Percentiles rank a stretch among this genome's conserved stretches.
These are phyloP conservation scores for Coix lacrymajobi DNA, from an alignment of 176 grass and related monocot species.

Conservation along the genomic window DNA sequence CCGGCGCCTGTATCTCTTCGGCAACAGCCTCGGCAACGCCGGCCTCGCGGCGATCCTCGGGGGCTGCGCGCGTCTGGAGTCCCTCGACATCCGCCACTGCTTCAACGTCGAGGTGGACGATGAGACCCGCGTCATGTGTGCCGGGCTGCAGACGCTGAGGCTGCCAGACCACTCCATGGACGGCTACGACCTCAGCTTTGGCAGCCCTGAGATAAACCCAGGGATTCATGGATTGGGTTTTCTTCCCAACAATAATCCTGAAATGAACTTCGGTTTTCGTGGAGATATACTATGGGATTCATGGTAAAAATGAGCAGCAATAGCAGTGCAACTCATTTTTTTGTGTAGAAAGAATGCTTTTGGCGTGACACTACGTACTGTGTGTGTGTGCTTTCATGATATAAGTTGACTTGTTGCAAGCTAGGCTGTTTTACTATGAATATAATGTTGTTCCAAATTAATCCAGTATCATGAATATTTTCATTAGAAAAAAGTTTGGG, in stretches of 20 bases:
- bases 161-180: neutral
- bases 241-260: neutral
- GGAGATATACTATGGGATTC: neutral
- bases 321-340: no score
- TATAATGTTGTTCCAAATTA: no score
- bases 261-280: neutral
- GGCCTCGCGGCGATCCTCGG: slow-evolving; percentile 17
- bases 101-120: neutral
- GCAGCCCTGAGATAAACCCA: neutral
- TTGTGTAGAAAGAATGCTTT: no score
- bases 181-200: neutral
- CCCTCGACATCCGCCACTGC: slow-evolving; percentile 23
- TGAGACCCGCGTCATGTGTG: neutral
- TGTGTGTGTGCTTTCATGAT: no score
- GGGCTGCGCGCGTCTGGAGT: neutral
- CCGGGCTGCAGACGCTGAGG: neutral
- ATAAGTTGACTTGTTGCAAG: no score
- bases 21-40: neutral
- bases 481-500: no score
- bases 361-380: no score
- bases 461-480: no score
- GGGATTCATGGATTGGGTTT: no score
- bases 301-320: no score
- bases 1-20: slow-evolving; percentile 11
- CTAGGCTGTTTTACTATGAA: no score